Base-by-base conservation (phyloP, 2,329 filamentous ascomycete species). In the Botrytis fabae region DNA sequence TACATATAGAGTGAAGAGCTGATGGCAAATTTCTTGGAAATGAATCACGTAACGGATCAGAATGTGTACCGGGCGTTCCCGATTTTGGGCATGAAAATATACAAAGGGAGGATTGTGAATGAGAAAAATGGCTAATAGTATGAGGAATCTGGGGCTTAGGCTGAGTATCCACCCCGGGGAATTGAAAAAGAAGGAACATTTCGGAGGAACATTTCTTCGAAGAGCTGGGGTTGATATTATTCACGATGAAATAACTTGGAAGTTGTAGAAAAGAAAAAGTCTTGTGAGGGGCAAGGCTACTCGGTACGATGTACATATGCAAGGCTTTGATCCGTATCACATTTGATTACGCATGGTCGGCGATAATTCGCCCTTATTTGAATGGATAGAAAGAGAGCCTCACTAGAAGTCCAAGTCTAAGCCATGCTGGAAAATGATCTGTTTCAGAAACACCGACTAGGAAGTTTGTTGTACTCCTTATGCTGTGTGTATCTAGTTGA, bases 371-470 rank as follows among this genome's bases (percentile, higher is more conserved):
- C n/a, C 9, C n/a, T 60, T 18, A 20, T 35, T 46, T 25, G 28
- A 20, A 60, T 32, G 28, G 5, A 35, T n/a, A 18, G 46, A 64
- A 5, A 20, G 9, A 35, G 38, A 70, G 54, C 68, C 54, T 46
- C 68, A 46, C 68, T 70, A 18, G 40, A 70, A 61, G n/a, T 70
- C 54, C 22, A 61, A 51, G n/a, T 70, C 51, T 61, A 46, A 70
- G 68, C 51, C 40, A 60, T 61, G 54, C 38, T 69, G n/a, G 32
- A 28, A 51, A 44, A 28, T 28, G 10, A n/a, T 20, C 10, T 61
- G 66, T 69, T 69, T 46, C 66, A 61, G n/a, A 61, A 60, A 25
- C 18, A 35, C 66, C 4, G 14, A 69, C 12, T 42, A 46, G 66
- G 51, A 60, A 35, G 4, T 46, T 7, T n/a, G 22, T 60, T 32